Evolutionary conservation across 306 rosid species (phyloP), one percentile per base, ranked within the genome.

Genomic region (Begonia peltatifolia): DNA sequence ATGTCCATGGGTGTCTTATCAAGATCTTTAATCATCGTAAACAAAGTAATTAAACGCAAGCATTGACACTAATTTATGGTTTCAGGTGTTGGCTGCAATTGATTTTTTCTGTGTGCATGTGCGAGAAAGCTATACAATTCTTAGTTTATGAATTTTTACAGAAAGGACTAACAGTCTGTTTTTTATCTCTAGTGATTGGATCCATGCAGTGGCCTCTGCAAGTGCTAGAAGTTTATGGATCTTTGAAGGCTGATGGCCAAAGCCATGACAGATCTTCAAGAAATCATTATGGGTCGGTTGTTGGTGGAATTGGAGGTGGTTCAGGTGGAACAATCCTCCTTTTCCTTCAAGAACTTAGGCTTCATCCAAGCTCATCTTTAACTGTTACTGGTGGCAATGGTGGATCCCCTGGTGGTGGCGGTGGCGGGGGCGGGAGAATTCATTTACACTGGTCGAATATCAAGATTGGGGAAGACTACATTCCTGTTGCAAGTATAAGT

Each of bases 391-490:
- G 97, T 54, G 97, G 97, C 46, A 76, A 68, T 59, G 97, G 97
- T 70, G 87, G 97, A 57, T 68, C 81, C 14, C 76, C 67, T 58
- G 97, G 97, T 48, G 97, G 95, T 6, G 97, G 97, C 6, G 97
- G 97, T 2, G 97, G 97, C 50, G 97, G 97, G 49, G 97, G 97
- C 63, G 97, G 97, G 71, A 76, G 97, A 79, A 72, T 85, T 74
- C 97, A 90, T 80, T 90, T 90, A 71, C 95, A 90, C 62, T 90
- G 97, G 97, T 83, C 94, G 46, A 80, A 72, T 53, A 80, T 90
- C 67, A 86, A 84, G 59, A 57, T 46, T 23, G 87, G 76, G 35
- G 92, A 85, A 44, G 87, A 90, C 44, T 90, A 90, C 73, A 70
- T 71, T 61, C 92, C 97, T 46, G 78, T 90, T 72, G 97, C 97